Evolutionary conservation across 1,284 basidiomycete genomes (phyloP).

Genomic region (Neotropicomus parvogracilis): DNA sequence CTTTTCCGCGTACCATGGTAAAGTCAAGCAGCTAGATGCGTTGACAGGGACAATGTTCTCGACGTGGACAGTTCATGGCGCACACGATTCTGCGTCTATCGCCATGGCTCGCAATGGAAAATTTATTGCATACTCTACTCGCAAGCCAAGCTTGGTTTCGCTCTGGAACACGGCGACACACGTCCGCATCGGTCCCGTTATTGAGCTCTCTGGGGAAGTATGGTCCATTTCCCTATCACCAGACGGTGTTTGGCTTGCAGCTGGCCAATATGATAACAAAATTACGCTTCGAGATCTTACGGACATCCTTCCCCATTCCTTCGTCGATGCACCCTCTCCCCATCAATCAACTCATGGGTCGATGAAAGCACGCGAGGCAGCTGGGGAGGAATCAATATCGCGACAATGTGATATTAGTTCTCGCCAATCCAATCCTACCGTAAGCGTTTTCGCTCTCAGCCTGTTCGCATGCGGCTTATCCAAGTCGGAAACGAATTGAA

Average conservation of each 20-base stretch:
- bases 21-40: neutral
- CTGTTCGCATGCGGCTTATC: neutral
- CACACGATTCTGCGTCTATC: neutral
- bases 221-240: neutral
- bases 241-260: neutral
- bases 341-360: neutral
- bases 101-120: neutral
- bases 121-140: neutral
- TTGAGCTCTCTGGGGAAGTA: neutral
- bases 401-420: too few relatives aligned
- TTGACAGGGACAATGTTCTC: neutral
- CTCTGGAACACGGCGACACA: neutral
- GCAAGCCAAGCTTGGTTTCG: neutral
- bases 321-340: neutral
- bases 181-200: neutral
- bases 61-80: neutral
- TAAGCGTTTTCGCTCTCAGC: neutral
- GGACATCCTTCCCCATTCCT: neutral
- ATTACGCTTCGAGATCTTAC: neutral
- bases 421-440: neutral
- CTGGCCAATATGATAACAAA: neutral
- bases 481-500: neutral
- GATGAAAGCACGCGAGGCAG: neutral
- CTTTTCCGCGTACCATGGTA: too few relatives aligned
- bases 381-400: neutral